Evolutionary conservation across 805 yeast genomes (phyloP).

Genomic region (Metschnikowia cerradonensis): DNA sequence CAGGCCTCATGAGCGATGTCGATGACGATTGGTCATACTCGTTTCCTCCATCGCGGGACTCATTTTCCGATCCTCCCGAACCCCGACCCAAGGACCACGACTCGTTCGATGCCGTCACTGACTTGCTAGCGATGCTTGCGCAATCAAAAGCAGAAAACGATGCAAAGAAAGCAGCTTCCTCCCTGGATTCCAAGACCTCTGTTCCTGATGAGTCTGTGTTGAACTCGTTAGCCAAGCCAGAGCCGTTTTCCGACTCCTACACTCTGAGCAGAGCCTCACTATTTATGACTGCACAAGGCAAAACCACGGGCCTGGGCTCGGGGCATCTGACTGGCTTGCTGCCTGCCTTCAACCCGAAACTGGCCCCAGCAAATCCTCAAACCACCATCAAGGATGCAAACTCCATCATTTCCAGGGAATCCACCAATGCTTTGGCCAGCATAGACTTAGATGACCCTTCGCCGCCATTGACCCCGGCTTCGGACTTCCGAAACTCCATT

Average conservation of each 20-base stretch:
- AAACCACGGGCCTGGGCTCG: background rate
- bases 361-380: constrained; percentile 49
- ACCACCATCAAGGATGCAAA: constrained; percentile 51
- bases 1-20: constrained; percentile 19
- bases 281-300: background rate
- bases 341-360: constrained; percentile 35
- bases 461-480: constrained; percentile 13
- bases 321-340: constrained; percentile 17
- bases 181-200: background rate
- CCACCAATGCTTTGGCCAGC: constrained; percentile 10
- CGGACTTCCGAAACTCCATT: constrained; percentile 14
- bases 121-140: background rate
- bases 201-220: background rate
- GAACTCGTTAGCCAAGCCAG: background rate
- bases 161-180: background rate
- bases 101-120: background rate
- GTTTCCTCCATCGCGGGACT: constrained; percentile 28
- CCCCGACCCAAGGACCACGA: background rate
- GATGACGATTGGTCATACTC: constrained; percentile 42
- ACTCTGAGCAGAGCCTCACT: background rate
- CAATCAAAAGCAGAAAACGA: background rate
- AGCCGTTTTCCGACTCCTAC: background rate
- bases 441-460: constrained; percentile 5
- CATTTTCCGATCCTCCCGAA: background rate
- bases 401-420: constrained; percentile 27